These are phyloP conservation scores for Cladosporium oxysporum DNA, from an alignment of 2,329 filamentous ascomycete species.

Conservation along the genomic window DNA sequence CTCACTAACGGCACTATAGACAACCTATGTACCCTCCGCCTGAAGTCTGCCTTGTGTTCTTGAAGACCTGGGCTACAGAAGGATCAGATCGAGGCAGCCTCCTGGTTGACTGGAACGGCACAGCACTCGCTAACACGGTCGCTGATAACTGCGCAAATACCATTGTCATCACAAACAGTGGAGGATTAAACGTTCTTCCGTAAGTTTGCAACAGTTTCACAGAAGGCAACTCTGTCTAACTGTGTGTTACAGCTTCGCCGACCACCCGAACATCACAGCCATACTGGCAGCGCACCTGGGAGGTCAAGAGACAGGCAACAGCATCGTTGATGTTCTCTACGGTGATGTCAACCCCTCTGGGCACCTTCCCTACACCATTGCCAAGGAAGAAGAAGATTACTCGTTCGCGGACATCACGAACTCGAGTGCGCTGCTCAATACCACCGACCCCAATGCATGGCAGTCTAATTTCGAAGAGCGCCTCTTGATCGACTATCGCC, in stretches of 20 bases:
- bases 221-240: not conserved
- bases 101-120: conserved; percentile 48
- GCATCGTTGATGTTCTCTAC: conserved; percentile 43
- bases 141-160: conserved; percentile 18
- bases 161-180: conserved; percentile 51
- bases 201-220: conserved; percentile 48
- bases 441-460: conserved; percentile 42
- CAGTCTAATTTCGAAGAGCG: conserved; percentile 56
- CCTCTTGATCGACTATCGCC: conserved; percentile 56
- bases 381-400: conserved; percentile 39
- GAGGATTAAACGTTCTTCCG: conserved; percentile 46
- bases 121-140: conserved; percentile 47
- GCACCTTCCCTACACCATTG: conserved; percentile 43
- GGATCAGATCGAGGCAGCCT: conserved; percentile 46
- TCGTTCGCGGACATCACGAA: conserved; percentile 40
- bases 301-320: conserved; percentile 45
- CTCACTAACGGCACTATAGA: not conserved
- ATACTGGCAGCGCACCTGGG: conserved; percentile 46
- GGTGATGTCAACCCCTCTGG: conserved; percentile 44
- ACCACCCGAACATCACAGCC: conserved; percentile 44
- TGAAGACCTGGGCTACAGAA: conserved; percentile 57
- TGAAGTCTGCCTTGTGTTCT: conserved; percentile 53
- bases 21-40: conserved; percentile 11
- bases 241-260: conserved; percentile 34
- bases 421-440: conserved; percentile 36